A percentile compares a stretch with the other conserved stretches of the same genome.
phyloP scores from a whole-genome alignment of 495 filamentous ascomycete species.

The Cladorrhinum samala region DNA sequence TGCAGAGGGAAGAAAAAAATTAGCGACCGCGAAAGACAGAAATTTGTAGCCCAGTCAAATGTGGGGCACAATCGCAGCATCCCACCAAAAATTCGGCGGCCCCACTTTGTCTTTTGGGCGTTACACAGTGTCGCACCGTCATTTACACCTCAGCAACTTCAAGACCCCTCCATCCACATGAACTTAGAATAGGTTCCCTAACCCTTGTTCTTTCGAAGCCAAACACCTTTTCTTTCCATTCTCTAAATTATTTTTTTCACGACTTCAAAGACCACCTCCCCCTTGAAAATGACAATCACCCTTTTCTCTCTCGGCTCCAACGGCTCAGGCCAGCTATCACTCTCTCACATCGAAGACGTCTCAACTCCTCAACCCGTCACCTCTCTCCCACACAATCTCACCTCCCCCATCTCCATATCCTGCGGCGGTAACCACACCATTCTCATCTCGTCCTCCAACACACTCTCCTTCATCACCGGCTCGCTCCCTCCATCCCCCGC shows the following conservation, averaged over 20 bases:
- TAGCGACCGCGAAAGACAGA: slow-evolving; percentile 4
- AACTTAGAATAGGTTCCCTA: too few relatives aligned
- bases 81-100: neutral
- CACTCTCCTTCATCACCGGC: slow-evolving; percentile 58
- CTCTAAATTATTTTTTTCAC: neutral
- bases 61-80: neutral
- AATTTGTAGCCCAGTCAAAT: slow-evolving; percentile 4
- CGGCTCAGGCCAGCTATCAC: slow-evolving; percentile 76
- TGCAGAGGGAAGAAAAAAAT: slow-evolving; percentile 11
- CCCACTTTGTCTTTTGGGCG: neutral
- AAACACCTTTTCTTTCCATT: neutral
- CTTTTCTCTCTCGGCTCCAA: slow-evolving; percentile 91
- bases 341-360: slow-evolving; percentile 69
- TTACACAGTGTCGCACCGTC: neutral
- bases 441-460: slow-evolving; percentile 51
- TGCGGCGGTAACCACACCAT: slow-evolving; percentile 89
- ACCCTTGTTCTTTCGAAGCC: neutral
- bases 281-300: slow-evolving; percentile 10
- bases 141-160: too few relatives aligned
- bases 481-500: slow-evolving; percentile 42
- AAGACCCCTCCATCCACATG: too few relatives aligned
- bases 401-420: slow-evolving; percentile 23
- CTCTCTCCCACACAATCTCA: slow-evolving; percentile 23
- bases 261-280: too few relatives aligned
- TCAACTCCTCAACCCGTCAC: slow-evolving; percentile 58